Percentiles rank a stretch among this genome's conserved stretches.
Conservation (phyloP, 2,329 filamentous ascomycete species). For the Neonectria punicea region DNA sequence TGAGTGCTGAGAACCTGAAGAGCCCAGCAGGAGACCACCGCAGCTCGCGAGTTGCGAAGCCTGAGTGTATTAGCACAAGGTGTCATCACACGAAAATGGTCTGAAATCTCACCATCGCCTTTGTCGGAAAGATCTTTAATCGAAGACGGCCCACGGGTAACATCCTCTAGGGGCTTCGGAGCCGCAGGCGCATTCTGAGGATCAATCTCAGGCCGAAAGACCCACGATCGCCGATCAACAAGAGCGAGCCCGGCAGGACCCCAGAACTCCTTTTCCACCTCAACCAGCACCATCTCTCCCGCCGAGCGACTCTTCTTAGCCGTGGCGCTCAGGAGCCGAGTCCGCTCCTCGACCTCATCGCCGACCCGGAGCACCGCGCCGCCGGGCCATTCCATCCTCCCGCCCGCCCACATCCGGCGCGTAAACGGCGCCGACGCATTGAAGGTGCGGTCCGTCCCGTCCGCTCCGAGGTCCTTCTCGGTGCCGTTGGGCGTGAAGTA, state of each 20-base stretch:
- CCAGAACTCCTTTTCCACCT: slow-evolving; percentile 69
- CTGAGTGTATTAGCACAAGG: slow-evolving; percentile 19
- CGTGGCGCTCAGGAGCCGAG: slow-evolving; percentile 62
- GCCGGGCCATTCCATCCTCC: slow-evolving; percentile 63
- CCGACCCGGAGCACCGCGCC: slow-evolving; percentile 58
- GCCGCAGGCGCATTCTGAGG: slow-evolving; percentile 25
- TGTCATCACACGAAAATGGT: not conserved
- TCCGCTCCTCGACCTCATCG: slow-evolving; percentile 66
- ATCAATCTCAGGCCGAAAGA: slow-evolving; percentile 54
- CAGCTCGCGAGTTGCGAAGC: slow-evolving; percentile 45
- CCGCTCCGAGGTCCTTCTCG: slow-evolving; percentile 64
- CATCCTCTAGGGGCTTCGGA: slow-evolving; percentile 30
- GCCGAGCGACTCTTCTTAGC: slow-evolving; percentile 65
- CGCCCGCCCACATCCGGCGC: slow-evolving; percentile 75
- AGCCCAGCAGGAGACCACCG: slow-evolving; percentile 63
- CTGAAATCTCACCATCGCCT: slow-evolving; percentile 21
- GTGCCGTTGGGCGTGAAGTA: slow-evolving; percentile 70
- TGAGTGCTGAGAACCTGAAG: slow-evolving; percentile 86
- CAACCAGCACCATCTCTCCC: slow-evolving; percentile 72
- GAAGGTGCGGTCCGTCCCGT: slow-evolving; percentile 70
- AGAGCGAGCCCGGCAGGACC: slow-evolving; percentile 62
- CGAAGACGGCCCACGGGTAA: slow-evolving; percentile 38
- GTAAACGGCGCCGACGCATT: slow-evolving; percentile 70
- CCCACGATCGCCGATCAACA: slow-evolving; percentile 64
- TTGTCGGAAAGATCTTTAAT: slow-evolving; percentile 37